Base-by-base conservation (phyloP, 257 asterid species). In the Solanum commersonii region DNA sequence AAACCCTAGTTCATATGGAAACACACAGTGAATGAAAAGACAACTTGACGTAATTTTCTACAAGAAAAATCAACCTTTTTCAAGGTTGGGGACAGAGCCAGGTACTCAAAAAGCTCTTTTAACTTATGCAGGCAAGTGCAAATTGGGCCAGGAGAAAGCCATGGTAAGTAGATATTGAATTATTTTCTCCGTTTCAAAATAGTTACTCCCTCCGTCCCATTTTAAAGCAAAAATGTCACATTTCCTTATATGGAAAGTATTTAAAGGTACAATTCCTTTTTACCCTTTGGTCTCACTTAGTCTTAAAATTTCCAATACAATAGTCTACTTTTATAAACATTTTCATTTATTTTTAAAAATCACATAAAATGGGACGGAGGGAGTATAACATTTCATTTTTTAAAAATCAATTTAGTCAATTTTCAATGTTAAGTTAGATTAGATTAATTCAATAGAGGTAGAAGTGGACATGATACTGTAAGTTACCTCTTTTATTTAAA, bases 401-500 rank as follows among this genome's bases (percentile, higher is more conserved):
- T 20, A 6, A 2, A 0, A 7, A 56, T 20, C 0, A 56, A 49
- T 49, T 49, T 15, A 0, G 0, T 6, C 0, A 49, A 16, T 18
- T 16, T 6, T 56, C 0, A 56, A 18, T 1, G 0, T 0, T 18
- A 8, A 56, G 0, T 3, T 56, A 8, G 4, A 7, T 22, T 8
- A 59, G 0, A 59, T 20, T 59, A 59, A 59, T 59, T 56, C 12
- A 12, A 59, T 1, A 8, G 4, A 8, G 12, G 1, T 20, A 20
- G 1, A 8, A 59, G 25, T 20, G 25, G 1, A 59, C 4, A 2
- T 52, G 63, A 52, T 52, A 52, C 0, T 23, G 3, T 52, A 52
- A 52, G 22, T 52, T 5, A 52, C 0, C 68, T 60, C 27, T 60
- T 22, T 60, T 60, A 60, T 60, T 60, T 22, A 60, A 60, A 9